These are phyloP conservation scores for Colletotrichum tamarilloi DNA, from an alignment of 2,329 filamentous ascomycete genomes.

Conservation along the genomic window DNA sequence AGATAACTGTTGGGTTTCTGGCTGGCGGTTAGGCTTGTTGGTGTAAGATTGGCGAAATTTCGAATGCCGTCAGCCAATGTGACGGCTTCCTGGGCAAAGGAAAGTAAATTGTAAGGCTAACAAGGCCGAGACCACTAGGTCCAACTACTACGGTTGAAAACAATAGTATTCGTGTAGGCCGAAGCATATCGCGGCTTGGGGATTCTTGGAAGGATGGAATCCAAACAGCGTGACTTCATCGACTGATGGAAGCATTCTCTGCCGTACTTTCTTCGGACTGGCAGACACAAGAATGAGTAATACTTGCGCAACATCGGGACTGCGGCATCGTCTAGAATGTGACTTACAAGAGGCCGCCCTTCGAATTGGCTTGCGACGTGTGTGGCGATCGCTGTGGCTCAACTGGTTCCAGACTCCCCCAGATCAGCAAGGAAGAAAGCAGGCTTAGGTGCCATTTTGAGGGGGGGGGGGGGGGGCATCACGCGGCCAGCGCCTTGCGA, in stretches of 20 bases:
- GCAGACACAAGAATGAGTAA: neutral
- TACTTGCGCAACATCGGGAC: conserved; percentile 3
- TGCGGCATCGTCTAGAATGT: conserved; percentile 1
- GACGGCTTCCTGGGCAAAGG: conserved; percentile 1
- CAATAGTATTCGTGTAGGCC: too few relatives aligned
- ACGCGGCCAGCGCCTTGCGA: conserved; percentile 20
- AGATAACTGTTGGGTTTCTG: neutral
- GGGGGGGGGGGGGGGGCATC: conserved; percentile 18
- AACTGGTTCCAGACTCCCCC: conserved; percentile 2
- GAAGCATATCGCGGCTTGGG: neutral
- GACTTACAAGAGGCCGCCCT: neutral
- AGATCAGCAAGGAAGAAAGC: conserved; percentile 8
- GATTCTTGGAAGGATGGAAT: neutral
- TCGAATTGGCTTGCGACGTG: neutral
- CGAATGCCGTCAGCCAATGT: conserved; percentile 23
- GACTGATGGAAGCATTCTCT: neutral
- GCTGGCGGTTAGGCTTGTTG: neutral
- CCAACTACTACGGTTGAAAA: neutral
- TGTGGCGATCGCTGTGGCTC: conserved; percentile 35
- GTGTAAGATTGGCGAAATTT: neutral
- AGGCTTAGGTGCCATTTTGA: neutral
- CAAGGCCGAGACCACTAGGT: neutral
- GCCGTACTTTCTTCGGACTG: neutral
- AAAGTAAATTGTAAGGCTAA: neutral
- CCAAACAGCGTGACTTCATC: neutral